These are phyloP conservation scores for Massarina eburnea DNA, from an alignment of 2,329 filamentous ascomycete species.

Conservation along the genomic window DNA sequence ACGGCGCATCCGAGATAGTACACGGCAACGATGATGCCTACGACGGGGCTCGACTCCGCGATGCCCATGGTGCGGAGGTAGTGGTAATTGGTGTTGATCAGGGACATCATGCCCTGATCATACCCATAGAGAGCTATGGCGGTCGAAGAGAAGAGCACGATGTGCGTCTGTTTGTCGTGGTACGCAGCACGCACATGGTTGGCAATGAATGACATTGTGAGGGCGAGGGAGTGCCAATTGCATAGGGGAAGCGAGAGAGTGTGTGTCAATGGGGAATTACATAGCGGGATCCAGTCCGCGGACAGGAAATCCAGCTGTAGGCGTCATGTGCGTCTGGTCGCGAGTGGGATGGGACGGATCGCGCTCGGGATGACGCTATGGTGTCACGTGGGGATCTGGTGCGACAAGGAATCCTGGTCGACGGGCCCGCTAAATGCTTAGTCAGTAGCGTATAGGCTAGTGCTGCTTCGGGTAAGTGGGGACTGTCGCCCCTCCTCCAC, in stretches of 20 bases:
- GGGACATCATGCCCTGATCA: conserved; percentile 52
- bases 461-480: no score
- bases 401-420: no score
- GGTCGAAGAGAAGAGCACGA: conserved; percentile 56
- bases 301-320: no score
- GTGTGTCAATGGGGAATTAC: neutral
- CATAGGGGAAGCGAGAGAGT: neutral
- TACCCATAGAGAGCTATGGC: conserved; percentile 57
- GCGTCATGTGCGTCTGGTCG: no score
- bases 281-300: no score
- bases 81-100: conserved; percentile 54
- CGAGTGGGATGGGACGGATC: no score
- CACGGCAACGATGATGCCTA: conserved; percentile 62
- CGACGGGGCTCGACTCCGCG: conserved; percentile 51
- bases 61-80: conserved; percentile 63
- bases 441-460: no score
- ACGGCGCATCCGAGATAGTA: conserved; percentile 65
- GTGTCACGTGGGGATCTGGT: no score
- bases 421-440: no score
- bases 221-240: neutral
- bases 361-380: no score
- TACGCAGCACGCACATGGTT: conserved; percentile 24
- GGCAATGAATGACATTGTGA: conserved; percentile 17
- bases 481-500: no score
- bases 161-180: conserved; percentile 48